Base-by-base conservation (phyloP, 371 early-diverging fungal species). In the Neoconidiobolus thromboides region DNA sequence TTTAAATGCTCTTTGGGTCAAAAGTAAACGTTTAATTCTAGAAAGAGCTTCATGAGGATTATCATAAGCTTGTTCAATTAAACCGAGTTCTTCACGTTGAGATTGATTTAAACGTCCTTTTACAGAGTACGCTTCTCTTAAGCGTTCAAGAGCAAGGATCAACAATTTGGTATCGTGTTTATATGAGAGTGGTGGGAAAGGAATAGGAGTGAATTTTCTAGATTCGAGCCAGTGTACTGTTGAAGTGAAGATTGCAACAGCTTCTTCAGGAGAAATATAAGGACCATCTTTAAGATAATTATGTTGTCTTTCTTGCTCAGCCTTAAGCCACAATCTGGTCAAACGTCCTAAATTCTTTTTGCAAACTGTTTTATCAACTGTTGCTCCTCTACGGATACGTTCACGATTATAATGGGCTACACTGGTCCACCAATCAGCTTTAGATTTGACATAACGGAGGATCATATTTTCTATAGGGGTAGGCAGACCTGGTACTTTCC, bases 351-450 rank as follows among this genome's bases (percentile, higher is more conserved):
- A 75, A 70, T 96, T 96, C 81, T 98, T 98, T 68, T 92, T 90
- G 60, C 87, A 87, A 10, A 95, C 93, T 6, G 95, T 94, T 74
- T 98, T 98, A 72, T 98, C 98, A 40, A 94, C 96, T 7, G 98
- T 98, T n/a, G 98, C 96, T 67, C 97, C 98, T 65, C 93, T 86
- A 56, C 92, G 85, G 67, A 98, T 94, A 74, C 98, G 91, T 70
- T 97, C 96, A 69, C 98, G 87, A 73, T 95, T 96, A 71, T 93
- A 95, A 69, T 98, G 92, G 7, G 97, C 85, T 43, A 92, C 95
- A 46, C 88, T 88, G 1, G 95, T 95, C 97, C 98, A 99, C 97
- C 98, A 97, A 69, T 96, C 97, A 40, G 98, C 95, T 78, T 97
- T 99, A 59, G 90, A 81, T 73, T 95, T 93, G 68, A 99, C 91